Base-by-base conservation (phyloP, 768 basidiomycete genomes). In the Rhodosporidiobolus sp. region DNA sequence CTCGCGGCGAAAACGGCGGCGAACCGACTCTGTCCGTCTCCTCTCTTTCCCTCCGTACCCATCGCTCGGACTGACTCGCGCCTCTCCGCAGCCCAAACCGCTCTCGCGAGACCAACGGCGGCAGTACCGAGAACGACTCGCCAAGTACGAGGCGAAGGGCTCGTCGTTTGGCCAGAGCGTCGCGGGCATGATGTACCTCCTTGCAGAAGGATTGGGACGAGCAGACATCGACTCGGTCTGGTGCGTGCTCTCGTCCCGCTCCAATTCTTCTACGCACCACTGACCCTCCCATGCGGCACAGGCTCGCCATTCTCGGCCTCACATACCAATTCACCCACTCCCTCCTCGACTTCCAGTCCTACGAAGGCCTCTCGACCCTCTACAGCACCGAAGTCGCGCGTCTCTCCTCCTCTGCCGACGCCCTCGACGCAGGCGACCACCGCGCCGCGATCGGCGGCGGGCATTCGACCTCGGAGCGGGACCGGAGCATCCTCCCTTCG, bases 191-290 rank as follows among this genome's bases (percentile, higher is more conserved):
- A 86, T 97, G 62, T 98, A 95, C 80, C 84, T 92, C 73, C 87
- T 99, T 6, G 92, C 94, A 17, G 92, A 90, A 9, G 85, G 88
- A n/a, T 85, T 97, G 16, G 93, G 94, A 78, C 87, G 94, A 46
- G 90, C 89, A 19, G 95, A 98, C 80, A 92, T 93, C 78, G 93
- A 98, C 80, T 85, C 94, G 12, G 84, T 98, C 57, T 99, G 96
- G 96, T 93, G 78, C 60, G 84, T 77, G 26, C 17, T 48, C 52
- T 2, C 24, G n/a, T n/a, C 12, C 2, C 20, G 30, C 32, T 38
- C 35, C 55, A 61, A 30, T 30, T 12, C 49, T 65, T 49, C 24
- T 17, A 8, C n/a, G 30, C 6, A 9, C 17, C 30, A 56, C 59
- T 46, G 22, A 32, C 35, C 43, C 28, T 60, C 48, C 48, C 8